Percentiles rank a stretch among this genome's conserved stretches.
These are phyloP conservation scores for Aspergillus novoparasiticus DNA, from an alignment of 2,329 filamentous ascomycete genomes.

Conservation along the genomic window DNA sequence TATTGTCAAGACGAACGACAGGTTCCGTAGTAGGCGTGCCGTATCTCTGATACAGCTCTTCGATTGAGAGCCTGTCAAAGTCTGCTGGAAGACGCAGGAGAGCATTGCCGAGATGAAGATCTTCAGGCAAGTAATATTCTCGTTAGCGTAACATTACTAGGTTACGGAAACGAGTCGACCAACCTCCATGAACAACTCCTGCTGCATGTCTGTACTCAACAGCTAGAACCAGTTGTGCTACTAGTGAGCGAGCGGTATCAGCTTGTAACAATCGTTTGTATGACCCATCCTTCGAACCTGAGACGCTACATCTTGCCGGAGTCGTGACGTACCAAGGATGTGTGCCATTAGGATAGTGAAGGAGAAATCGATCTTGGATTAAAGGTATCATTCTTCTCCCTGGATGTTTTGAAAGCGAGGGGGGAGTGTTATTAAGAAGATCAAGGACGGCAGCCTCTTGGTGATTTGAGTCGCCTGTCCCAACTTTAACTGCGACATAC, in stretches of 20 bases:
- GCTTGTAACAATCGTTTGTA: conserved; percentile 28
- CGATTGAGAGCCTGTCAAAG: not conserved
- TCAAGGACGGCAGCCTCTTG: too few relatives aligned
- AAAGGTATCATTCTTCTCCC: too few relatives aligned
- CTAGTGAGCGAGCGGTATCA: conserved; percentile 26
- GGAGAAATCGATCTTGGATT: too few relatives aligned
- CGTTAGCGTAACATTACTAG: not conserved
- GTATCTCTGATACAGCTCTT: not conserved
- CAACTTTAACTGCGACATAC: conserved; percentile 16
- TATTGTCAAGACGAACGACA: not conserved
- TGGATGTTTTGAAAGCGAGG: too few relatives aligned
- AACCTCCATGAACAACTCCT: conserved; percentile 6
- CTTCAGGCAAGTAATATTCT: not conserved
- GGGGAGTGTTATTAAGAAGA: too few relatives aligned
- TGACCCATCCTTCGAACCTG: conserved; percentile 15
- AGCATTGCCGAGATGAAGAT: conserved; percentile 8
- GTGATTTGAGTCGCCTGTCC: conserved; percentile 7
- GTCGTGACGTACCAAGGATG: too few relatives aligned
- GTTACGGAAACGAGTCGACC: not conserved
- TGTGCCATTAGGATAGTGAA: too few relatives aligned
- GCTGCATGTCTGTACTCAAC: conserved; percentile 24
- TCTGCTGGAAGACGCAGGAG: not conserved
- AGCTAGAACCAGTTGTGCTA: conserved; percentile 33
- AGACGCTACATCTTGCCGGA: not conserved
- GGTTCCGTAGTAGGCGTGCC: not conserved